Base-by-base conservation (phyloP, 129 eudicot species). In the Artemisia tridentata region DNA sequence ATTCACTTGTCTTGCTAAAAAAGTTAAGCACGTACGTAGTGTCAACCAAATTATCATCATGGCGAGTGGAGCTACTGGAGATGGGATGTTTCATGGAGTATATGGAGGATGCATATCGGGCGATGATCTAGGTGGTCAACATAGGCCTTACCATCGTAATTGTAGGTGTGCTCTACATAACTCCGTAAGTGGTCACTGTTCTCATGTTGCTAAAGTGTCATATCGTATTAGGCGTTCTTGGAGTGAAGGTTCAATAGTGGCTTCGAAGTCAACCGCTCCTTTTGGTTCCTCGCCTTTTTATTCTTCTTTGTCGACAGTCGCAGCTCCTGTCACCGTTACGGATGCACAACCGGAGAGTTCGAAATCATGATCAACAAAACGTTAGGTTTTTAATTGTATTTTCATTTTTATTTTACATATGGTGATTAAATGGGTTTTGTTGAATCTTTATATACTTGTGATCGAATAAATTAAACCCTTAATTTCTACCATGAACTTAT, bases 161-260 rank as follows among this genome's bases (percentile, higher is more conserved):
- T 88, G 96, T 67, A 77, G 79, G 10, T 85, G 96, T 68, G 86
- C 88, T 18, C 73, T 88, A 51, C 96, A 88, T 71, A 73, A 82
- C 11, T 60, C 78, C 20, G 53, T 65, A 8, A 54, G 54, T 56
- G 29, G 41, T 0, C 79, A 67, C 69, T 63, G 74, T 45, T 58
- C 88, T 0, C 66, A 61, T 1, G 15, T 43, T 3, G 60, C 60
- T 31, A 55, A 67, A 21, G 78, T 88, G 4, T 76, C 85, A 7
- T 88, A 80, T 56, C 88, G 85, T 5, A 48, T 88, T 0, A 60
- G 84, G 27, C 62, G 83, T 2, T 72, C 88, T 45, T 80, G 90
- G 88, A 88, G 88, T 29, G 85, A 85, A 64, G 72, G 74, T 3
- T 83, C 79, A 10, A 57, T 82, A 48, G 34, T 67, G 43, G 75